These are phyloP conservation scores for Calonectria crousiana DNA, from an alignment of 2,329 filamentous ascomycete genomes.

Conservation along the genomic window DNA sequence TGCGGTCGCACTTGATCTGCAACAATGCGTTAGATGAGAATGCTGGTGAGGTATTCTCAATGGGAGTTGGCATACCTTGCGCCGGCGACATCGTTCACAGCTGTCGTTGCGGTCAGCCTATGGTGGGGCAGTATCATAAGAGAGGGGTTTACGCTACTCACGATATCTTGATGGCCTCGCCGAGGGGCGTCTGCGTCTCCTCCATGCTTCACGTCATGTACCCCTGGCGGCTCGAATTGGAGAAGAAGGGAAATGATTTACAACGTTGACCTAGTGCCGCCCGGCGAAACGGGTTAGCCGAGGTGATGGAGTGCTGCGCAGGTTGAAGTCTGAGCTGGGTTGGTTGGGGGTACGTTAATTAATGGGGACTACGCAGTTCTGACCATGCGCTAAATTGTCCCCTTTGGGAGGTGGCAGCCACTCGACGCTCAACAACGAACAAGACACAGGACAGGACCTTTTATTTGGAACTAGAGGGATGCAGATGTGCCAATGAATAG, in stretches of 20 bases:
- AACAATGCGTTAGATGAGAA: constrained; percentile 23
- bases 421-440: constrained; percentile 31
- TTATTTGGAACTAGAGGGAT: neutral
- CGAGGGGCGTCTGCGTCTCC: constrained; percentile 50
- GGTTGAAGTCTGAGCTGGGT: constrained; percentile 30
- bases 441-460: neutral
- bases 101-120: constrained; percentile 40
- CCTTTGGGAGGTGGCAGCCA: constrained; percentile 28
- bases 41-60: neutral
- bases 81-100: constrained; percentile 57
- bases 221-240: neutral
- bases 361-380: constrained; percentile 1
- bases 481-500: no score
- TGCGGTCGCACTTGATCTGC: constrained; percentile 66
- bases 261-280: neutral
- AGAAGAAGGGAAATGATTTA: neutral
- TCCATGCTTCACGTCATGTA: constrained; percentile 40
- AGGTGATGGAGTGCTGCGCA: constrained; percentile 7
- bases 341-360: constrained; percentile 8
- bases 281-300: constrained; percentile 14
- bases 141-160: constrained; percentile 39
- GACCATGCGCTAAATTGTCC: constrained; percentile 31
- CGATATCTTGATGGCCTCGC: constrained; percentile 53
- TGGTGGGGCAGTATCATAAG: constrained; percentile 11
- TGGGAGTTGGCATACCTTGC: constrained; percentile 51